Percentiles rank a stretch among this genome's conserved stretches.
These are phyloP conservation scores for Corniculantispora saksenae DNA, from an alignment of 2,329 filamentous ascomycete genomes.

Conservation along the genomic window DNA sequence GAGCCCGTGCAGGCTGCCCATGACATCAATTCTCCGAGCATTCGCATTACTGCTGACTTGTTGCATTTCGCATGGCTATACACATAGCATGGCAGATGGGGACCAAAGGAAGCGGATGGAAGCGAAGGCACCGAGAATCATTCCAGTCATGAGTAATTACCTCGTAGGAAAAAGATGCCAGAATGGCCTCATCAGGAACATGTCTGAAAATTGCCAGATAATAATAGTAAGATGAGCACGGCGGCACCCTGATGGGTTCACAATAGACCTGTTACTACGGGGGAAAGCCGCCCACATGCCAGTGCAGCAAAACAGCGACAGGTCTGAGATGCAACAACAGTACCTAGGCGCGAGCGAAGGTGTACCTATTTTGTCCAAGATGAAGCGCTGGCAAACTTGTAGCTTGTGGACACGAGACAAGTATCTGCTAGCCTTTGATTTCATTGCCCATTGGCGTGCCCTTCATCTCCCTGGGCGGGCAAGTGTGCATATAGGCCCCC, in stretches of 20 bases:
- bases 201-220: neutral
- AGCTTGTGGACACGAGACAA: neutral
- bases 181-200: neutral
- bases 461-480: neutral
- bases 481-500: neutral
- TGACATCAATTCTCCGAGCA: neutral
- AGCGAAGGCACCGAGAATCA: constrained; percentile 1
- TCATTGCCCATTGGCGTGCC: constrained; percentile 2
- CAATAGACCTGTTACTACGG: constrained; percentile 7
- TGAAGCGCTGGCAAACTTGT: neutral
- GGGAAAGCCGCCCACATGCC: constrained; percentile 13
- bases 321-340: neutral
- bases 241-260: neutral
- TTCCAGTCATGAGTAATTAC: constrained; percentile 4
- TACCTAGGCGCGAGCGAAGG: neutral
- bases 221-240: constrained; percentile 9
- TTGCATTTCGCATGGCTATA: neutral
- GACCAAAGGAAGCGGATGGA: neutral
- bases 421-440: neutral
- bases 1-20: neutral
- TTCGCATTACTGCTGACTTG: neutral
- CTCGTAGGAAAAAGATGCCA: neutral
- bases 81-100: neutral
- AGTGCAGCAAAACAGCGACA: neutral
- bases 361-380: neutral